Percentiles rank a stretch among this genome's conserved stretches.
Conservation (phyloP, 2,329 filamentous ascomycete species). For the Fusarium hainanense region DNA sequence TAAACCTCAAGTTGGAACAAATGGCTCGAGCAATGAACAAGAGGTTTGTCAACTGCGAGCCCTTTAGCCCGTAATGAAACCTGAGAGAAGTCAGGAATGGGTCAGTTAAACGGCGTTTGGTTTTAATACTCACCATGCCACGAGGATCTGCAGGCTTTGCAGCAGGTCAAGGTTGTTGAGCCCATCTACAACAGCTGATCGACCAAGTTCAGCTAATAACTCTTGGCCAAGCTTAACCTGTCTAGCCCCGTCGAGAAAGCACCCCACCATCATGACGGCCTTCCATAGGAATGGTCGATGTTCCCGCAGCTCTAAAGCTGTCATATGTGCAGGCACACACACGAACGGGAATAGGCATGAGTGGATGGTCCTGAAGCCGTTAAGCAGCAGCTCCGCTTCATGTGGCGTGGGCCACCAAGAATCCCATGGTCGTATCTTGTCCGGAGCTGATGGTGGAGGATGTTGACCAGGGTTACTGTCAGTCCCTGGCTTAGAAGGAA, state of each 20-base stretch:
- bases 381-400: slow-evolving; percentile 56
- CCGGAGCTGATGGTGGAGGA: slow-evolving; percentile 21
- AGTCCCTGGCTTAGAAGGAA: slow-evolving; percentile 43
- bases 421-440: slow-evolving; percentile 40
- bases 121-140: slow-evolving; percentile 56
- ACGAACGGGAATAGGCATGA: slow-evolving; percentile 59
- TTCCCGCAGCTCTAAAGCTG: slow-evolving; percentile 51
- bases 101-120: background rate
- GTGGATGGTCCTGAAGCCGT: slow-evolving; percentile 50
- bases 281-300: slow-evolving; percentile 61
- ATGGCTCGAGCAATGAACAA: slow-evolving; percentile 61
- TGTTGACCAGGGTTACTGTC: slow-evolving; percentile 11
- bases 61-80: slow-evolving; percentile 62
- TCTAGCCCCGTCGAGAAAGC: slow-evolving; percentile 56
- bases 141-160: slow-evolving; percentile 58
- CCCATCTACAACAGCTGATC: slow-evolving; percentile 55
- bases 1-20: slow-evolving; percentile 56
- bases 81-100: slow-evolving; percentile 44
- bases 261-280: slow-evolving; percentile 59
- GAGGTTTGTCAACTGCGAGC: slow-evolving; percentile 61
- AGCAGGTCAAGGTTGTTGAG: slow-evolving; percentile 59
- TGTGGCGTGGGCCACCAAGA: slow-evolving; percentile 55
- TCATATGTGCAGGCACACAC: slow-evolving; percentile 52
- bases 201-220: slow-evolving; percentile 57
- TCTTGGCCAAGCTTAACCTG: slow-evolving; percentile 58